Percentiles rank a stretch among this genome's conserved stretches.
Conservation (phyloP, 1,284 basidiomycete genomes). For the Tylopilus sp. region DNA sequence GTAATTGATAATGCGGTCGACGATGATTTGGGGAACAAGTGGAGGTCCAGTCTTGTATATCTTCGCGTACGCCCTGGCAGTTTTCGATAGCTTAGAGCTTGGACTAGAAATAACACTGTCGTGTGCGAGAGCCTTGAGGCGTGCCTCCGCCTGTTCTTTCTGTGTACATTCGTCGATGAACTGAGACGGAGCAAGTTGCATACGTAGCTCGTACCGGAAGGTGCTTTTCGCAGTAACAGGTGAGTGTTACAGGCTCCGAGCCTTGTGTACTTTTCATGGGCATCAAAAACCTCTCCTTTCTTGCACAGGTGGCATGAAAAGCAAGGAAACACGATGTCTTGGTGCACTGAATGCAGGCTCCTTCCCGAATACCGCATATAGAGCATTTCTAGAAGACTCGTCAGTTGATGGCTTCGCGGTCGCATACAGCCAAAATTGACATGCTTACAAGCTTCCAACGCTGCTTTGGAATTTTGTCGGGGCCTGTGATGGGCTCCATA, state of each 20-base stretch:
- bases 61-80: conserved; percentile 76
- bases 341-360: conserved; percentile 96
- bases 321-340: conserved; percentile 89
- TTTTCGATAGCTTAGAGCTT: conserved; percentile 51
- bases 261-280: conserved; percentile 84
- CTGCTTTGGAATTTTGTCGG: conserved; percentile 84
- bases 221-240: conserved; percentile 85
- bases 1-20: conserved; percentile 76
- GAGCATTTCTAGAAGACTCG: conserved; percentile 63
- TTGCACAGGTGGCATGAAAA: conserved; percentile 93
- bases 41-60: conserved; percentile 76
- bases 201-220: conserved; percentile 60
- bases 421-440: conserved; percentile 1
- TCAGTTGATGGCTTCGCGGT: conserved; percentile 8
- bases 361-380: conserved; percentile 75
- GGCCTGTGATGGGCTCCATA: conserved; percentile 96
- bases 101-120: conserved; percentile 42
- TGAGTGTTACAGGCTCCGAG: conserved; percentile 62
- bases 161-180: conserved; percentile 27
- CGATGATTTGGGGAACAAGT: conserved; percentile 68
- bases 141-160: conserved; percentile 64
- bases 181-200: conserved; percentile 1
- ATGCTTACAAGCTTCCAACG: conserved; percentile 86
- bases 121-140: conserved; percentile 51
- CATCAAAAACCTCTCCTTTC: conserved; percentile 75